Evolutionary conservation across 2,329 filamentous ascomycete genomes (phyloP).

Genomic region (Bimuria novae-zelandiae): DNA sequence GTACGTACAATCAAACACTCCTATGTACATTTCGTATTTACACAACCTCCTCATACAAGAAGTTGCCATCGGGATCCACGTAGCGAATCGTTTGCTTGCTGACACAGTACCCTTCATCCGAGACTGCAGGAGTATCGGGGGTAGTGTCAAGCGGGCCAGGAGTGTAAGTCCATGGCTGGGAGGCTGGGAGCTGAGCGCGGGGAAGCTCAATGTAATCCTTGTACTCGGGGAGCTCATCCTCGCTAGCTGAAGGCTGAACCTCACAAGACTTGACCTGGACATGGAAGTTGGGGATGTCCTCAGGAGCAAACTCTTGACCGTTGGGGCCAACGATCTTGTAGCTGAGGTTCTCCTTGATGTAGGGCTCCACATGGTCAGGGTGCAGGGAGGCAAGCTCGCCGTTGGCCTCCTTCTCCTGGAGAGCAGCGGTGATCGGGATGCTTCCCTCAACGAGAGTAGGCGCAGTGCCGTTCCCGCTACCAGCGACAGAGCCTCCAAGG

Average conservation of each 20-base stretch:
- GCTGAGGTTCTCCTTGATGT: constrained; percentile 42
- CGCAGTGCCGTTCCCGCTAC: constrained; percentile 28
- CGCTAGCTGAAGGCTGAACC: constrained; percentile 30
- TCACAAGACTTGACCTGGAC: constrained; percentile 37
- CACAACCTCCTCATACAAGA: constrained; percentile 31
- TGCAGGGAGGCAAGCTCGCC: constrained; percentile 39
- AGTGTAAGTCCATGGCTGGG: constrained; percentile 34
- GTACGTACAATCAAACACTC: constrained; percentile 1
- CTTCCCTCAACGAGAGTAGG: constrained; percentile 38
- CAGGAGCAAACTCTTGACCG: constrained; percentile 32
- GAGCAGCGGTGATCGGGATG: constrained; percentile 41
- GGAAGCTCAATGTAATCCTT: constrained; percentile 33
- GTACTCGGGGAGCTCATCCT: constrained; percentile 36
- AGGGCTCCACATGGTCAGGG: constrained; percentile 38
- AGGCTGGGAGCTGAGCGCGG: constrained; percentile 35
- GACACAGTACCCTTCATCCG: constrained; percentile 38
- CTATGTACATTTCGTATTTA: constrained; percentile 2
- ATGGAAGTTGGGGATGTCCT: constrained; percentile 40
- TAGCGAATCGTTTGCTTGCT: constrained; percentile 40
- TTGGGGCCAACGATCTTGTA: constrained; percentile 41
- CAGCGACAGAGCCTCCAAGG: constrained; percentile 34
- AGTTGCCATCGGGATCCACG: constrained; percentile 39
- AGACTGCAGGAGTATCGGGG: constrained; percentile 11
- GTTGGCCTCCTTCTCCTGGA: constrained; percentile 37
- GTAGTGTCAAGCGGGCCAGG: constrained; percentile 17